Evolutionary conservation across 208 protist genomes (phyloP).

Genomic region (Leishmania mexicana): DNA sequence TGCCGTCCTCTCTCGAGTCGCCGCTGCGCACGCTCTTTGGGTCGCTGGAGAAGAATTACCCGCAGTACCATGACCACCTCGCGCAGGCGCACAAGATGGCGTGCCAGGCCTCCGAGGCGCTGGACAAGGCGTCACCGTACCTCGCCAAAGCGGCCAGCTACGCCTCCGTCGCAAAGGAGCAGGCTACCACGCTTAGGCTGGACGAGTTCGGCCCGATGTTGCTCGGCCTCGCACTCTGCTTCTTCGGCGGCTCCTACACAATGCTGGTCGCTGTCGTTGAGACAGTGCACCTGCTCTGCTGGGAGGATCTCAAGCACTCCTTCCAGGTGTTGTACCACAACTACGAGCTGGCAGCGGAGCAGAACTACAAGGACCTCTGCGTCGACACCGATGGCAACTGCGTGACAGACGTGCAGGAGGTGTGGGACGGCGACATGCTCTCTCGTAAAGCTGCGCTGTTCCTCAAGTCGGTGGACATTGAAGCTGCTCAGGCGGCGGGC

Average conservation of each 20-base stretch:
- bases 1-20: slow-evolving; percentile 5
- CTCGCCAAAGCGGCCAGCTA: slow-evolving; percentile 28
- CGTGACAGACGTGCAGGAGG: slow-evolving; percentile 55
- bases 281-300: slow-evolving; percentile 71
- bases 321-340: slow-evolving; percentile 54
- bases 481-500: slow-evolving; percentile 42
- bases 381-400: slow-evolving; percentile 52
- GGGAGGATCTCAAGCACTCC: slow-evolving; percentile 55
- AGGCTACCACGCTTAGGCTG: slow-evolving; percentile 33
- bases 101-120: slow-evolving; percentile 14
- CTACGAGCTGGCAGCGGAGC: slow-evolving; percentile 59
- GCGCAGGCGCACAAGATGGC: slow-evolving; percentile 25
- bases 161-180: slow-evolving; percentile 12
- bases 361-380: slow-evolving; percentile 58
- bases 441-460: slow-evolving; percentile 63
- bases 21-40: slow-evolving; percentile 46
- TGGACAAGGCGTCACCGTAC: slow-evolving; percentile 34
- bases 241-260: slow-evolving; percentile 83
- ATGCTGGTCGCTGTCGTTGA: slow-evolving; percentile 75
- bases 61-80: slow-evolving; percentile 38
- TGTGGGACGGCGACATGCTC: slow-evolving; percentile 44
- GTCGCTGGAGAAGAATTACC: slow-evolving; percentile 50
- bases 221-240: slow-evolving; percentile 71
- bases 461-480: slow-evolving; percentile 60
- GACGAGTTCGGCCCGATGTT: slow-evolving; percentile 52